phyloP scores from a whole-genome alignment of 2,329 filamentous ascomycete species.

The Fusarium sp. region DNA sequence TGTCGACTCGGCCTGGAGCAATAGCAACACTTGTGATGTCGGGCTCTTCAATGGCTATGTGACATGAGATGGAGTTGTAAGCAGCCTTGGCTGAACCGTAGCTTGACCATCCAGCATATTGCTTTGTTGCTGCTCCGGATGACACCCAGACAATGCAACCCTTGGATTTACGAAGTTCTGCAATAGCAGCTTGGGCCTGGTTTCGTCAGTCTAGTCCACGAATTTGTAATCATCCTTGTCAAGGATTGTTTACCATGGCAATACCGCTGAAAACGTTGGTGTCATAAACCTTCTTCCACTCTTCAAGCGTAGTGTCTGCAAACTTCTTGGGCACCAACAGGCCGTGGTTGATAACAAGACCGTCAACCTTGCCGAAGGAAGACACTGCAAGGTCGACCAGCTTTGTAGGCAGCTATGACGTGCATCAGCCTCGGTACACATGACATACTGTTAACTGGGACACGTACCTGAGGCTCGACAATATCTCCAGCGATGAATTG shows the following conservation, averaged over 20 bases:
- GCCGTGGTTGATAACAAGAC: conserved; percentile 90
- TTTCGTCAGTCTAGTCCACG: conserved; percentile 22
- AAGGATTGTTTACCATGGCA: conserved; percentile 71
- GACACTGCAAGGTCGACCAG: conserved; percentile 75
- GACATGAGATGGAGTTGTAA: conserved; percentile 81
- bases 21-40: conserved; percentile 79
- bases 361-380: conserved; percentile 81
- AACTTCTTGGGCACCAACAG: conserved; percentile 81
- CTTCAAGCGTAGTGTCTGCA: conserved; percentile 73
- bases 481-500: conserved; percentile 70
- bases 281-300: conserved; percentile 83
- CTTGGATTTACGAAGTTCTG: conserved; percentile 73
- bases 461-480: conserved; percentile 57
- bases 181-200: conserved; percentile 78
- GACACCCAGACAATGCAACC: conserved; percentile 84
- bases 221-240: not conserved
- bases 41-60: conserved; percentile 82
- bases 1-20: conserved; percentile 85
- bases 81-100: conserved; percentile 89
- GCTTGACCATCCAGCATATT: conserved; percentile 80
- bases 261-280: conserved; percentile 89
- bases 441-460: no score
- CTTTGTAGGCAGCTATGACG: conserved; percentile 65
- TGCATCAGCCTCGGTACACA: conserved; percentile 1
- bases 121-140: conserved; percentile 77